These are phyloP conservation scores for Mycosphaerelloides madeirae DNA, from an alignment of 2,329 filamentous ascomycete species.

Conservation along the genomic window DNA sequence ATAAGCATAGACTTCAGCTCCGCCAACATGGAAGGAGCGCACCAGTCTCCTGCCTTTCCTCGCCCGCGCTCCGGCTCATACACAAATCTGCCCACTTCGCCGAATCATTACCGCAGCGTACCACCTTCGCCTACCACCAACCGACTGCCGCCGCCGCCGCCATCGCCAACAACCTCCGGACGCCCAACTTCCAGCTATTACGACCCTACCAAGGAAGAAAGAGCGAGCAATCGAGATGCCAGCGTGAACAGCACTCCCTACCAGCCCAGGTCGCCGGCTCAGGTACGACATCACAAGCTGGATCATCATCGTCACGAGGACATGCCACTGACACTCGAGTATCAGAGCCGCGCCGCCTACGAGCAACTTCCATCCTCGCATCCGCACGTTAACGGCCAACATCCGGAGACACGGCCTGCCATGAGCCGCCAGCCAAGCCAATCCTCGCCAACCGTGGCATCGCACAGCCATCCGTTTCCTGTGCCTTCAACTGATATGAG, in stretches of 20 bases:
- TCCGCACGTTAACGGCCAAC: conserved; percentile 24
- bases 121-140: conserved; percentile 33
- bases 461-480: conserved; percentile 26
- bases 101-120: conserved; percentile 29
- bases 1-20: too few species aligned
- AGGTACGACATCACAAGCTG: conserved; percentile 18
- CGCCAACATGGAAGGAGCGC: not conserved
- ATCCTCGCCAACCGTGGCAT: conserved; percentile 19
- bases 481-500: conserved; percentile 33
- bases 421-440: conserved; percentile 24
- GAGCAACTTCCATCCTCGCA: conserved; percentile 18
- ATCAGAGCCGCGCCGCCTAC: conserved; percentile 19
- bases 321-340: not conserved
- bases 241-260: conserved; percentile 34
- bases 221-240: conserved; percentile 33
- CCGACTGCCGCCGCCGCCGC: conserved; percentile 33
- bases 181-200: conserved; percentile 45
- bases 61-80: conserved; percentile 23
- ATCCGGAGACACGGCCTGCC: conserved; percentile 13
- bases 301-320: not conserved
- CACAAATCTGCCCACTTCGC: conserved; percentile 24
- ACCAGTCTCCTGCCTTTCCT: not conserved
- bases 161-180: conserved; percentile 22
- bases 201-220: conserved; percentile 46
- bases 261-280: conserved; percentile 31